Percentiles rank a stretch among this genome's conserved stretches.
Evolutionary conservation across 257 asterid species (phyloP).

Genomic region (Lithospermum erythrorhizon): DNA sequence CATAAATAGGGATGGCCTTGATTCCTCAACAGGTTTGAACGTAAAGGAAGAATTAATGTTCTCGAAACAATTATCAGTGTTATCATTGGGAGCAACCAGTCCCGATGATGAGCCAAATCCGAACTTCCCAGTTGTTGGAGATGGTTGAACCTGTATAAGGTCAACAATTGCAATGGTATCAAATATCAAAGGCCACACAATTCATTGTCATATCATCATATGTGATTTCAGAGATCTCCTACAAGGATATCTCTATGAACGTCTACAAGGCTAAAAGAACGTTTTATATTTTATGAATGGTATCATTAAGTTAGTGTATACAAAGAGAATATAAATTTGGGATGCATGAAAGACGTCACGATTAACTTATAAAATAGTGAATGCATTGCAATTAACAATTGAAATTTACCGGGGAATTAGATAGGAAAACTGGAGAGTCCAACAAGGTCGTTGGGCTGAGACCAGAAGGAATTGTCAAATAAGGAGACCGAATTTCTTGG

Average conservation of each 20-base stretch:
- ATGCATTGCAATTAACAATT: not conserved
- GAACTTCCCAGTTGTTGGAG: slow-evolving; percentile 82
- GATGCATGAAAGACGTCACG: not conserved
- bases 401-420: slow-evolving; percentile 51
- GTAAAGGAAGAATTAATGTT: slow-evolving; percentile 50
- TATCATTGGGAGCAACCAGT: slow-evolving; percentile 31
- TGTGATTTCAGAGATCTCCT: not conserved
- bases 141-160: slow-evolving; percentile 28
- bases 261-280: not conserved
- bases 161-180: not conserved
- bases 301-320: no score
- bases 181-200: not conserved
- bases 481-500: slow-evolving; percentile 49
- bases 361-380: not conserved
- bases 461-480: slow-evolving; percentile 70
- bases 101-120: slow-evolving; percentile 19
- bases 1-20: slow-evolving; percentile 34
- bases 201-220: not conserved
- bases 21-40: slow-evolving; percentile 41
- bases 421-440: slow-evolving; percentile 72
- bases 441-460: slow-evolving; percentile 77
- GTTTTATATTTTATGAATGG: not conserved
- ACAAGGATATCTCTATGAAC: not conserved
- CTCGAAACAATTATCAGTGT: slow-evolving; percentile 37
- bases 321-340: no score